Percentiles rank a stretch among this genome's conserved stretches.
Evolutionary conservation across 768 basidiomycete genomes (phyloP).

Genomic region (Auricularia cornea): DNA sequence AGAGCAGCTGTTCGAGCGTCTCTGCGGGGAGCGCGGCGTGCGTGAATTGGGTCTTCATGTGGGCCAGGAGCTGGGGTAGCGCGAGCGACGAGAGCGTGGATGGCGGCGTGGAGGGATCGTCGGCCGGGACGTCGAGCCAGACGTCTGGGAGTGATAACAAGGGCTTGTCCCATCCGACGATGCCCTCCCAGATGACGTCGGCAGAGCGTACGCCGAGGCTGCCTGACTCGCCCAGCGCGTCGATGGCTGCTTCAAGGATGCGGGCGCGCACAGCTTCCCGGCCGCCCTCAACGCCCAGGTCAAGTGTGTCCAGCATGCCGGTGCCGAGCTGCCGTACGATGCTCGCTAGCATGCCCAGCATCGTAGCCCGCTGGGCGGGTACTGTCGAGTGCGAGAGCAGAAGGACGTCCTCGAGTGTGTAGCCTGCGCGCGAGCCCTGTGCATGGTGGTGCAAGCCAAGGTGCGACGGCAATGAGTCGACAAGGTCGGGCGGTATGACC

Average conservation of each 20-base stretch:
- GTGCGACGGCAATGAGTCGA: slow-evolving; percentile 63
- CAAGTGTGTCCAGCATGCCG: slow-evolving; percentile 19
- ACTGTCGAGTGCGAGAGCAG: slow-evolving; percentile 73
- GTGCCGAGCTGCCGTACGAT: slow-evolving; percentile 33
- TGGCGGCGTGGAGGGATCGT: not conserved
- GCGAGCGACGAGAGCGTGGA: slow-evolving; percentile 28
- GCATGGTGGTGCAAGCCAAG: slow-evolving; percentile 90
- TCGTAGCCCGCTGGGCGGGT: slow-evolving; percentile 71
- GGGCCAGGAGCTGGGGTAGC: slow-evolving; percentile 42
- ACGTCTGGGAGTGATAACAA: slow-evolving; percentile 30
- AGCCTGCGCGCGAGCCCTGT: slow-evolving; percentile 70
- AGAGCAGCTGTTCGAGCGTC: slow-evolving; percentile 48
- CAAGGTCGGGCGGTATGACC: slow-evolving; percentile 49
- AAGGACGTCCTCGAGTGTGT: slow-evolving; percentile 81
- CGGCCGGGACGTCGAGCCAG: slow-evolving; percentile 29
- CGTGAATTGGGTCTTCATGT: slow-evolving; percentile 32
- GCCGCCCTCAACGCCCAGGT: slow-evolving; percentile 23
- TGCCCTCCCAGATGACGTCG: slow-evolving; percentile 64
- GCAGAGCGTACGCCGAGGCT: slow-evolving; percentile 59
- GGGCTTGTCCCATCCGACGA: slow-evolving; percentile 55
- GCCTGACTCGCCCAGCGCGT: slow-evolving; percentile 57
- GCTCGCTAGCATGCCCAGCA: slow-evolving; percentile 63
- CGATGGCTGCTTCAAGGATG: slow-evolving; percentile 57
- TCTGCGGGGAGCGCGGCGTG: slow-evolving; percentile 38
- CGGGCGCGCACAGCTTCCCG: slow-evolving; percentile 45